Conservation (phyloP, 306 rosid species). For the Gynostemma pentaphyllum region DNA sequence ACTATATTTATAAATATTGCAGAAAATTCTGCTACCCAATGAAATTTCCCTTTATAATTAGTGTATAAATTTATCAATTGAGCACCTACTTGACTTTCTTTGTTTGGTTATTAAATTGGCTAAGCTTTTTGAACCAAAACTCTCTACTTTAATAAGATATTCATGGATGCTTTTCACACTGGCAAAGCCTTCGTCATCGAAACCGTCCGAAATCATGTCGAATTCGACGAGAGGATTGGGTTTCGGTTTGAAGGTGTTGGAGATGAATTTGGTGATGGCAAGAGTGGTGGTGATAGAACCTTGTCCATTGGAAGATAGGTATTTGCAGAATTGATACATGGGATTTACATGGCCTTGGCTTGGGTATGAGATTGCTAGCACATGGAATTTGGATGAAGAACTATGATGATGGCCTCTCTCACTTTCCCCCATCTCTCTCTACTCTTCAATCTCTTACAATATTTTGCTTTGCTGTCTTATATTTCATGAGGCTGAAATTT, state of each 20-base stretch:
- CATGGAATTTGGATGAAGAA: constrained; percentile 22
- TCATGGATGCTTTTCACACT: constrained; percentile 18
- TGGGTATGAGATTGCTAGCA: constrained; percentile 41
- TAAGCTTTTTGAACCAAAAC: constrained; percentile 27
- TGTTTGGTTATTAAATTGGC: constrained; percentile 29
- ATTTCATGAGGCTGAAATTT: too few relatives aligned
- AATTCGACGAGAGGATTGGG: constrained; percentile 19
- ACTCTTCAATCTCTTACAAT: neutral
- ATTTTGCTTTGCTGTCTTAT: too few relatives aligned
- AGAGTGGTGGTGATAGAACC: constrained; percentile 27
- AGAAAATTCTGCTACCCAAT: too few relatives aligned
- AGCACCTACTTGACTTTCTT: constrained; percentile 15
- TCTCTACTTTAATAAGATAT: constrained; percentile 27
- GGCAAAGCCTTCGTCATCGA: constrained; percentile 43
- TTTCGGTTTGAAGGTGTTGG: constrained; percentile 30
- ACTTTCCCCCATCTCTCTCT: constrained; percentile 6
- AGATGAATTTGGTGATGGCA: constrained; percentile 38
- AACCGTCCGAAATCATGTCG: constrained; percentile 60
- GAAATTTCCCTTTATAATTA: too few relatives aligned
- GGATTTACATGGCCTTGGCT: constrained; percentile 62
- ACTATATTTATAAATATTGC: too few relatives aligned
- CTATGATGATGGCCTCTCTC: too few relatives aligned
- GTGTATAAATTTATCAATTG: too few relatives aligned
- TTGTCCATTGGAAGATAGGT: constrained; percentile 27
- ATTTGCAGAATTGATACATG: constrained; percentile 36